These are phyloP conservation scores for Aureobasidium sp. DNA, from an alignment of 2,329 filamentous ascomycete species.

Conservation along the genomic window DNA sequence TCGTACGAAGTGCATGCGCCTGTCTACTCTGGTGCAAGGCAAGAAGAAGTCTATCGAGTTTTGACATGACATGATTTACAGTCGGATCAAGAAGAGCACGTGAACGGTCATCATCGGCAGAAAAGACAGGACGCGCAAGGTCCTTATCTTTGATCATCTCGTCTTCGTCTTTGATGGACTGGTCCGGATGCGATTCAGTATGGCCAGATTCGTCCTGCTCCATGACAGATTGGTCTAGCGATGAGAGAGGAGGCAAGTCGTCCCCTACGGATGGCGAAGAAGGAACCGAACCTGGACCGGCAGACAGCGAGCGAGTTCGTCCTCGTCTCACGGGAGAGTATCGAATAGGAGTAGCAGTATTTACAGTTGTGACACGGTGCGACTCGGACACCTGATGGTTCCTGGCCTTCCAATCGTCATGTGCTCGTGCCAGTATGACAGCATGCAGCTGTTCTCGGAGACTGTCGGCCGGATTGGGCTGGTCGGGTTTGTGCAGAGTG, in stretches of 20 bases:
- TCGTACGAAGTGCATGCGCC: constrained; percentile 19
- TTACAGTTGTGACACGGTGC: not conserved
- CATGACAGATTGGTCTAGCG: not conserved
- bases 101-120: constrained; percentile 65
- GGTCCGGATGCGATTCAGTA: not conserved
- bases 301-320: not conserved
- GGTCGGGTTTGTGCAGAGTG: constrained; percentile 44
- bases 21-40: constrained; percentile 55
- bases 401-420: constrained; percentile 49
- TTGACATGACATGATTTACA: constrained; percentile 61
- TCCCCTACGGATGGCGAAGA: not conserved
- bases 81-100: constrained; percentile 58
- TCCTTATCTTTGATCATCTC: constrained; percentile 4
- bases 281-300: not conserved
- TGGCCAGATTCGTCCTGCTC: not conserved
- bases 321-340: not conserved
- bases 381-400: not conserved
- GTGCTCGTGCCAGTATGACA: constrained; percentile 58
- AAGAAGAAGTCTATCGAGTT: constrained; percentile 62
- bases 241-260: not conserved
- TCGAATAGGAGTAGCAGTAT: not conserved
- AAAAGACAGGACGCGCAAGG: constrained; percentile 44
- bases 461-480: constrained; percentile 48
- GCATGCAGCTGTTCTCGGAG: constrained; percentile 67
- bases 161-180: not conserved